Percentiles rank a stretch among this genome's conserved stretches.
Conservation (phyloP, 805 yeast genomes). For the Kodamaea hsintzibuensis region DNA sequence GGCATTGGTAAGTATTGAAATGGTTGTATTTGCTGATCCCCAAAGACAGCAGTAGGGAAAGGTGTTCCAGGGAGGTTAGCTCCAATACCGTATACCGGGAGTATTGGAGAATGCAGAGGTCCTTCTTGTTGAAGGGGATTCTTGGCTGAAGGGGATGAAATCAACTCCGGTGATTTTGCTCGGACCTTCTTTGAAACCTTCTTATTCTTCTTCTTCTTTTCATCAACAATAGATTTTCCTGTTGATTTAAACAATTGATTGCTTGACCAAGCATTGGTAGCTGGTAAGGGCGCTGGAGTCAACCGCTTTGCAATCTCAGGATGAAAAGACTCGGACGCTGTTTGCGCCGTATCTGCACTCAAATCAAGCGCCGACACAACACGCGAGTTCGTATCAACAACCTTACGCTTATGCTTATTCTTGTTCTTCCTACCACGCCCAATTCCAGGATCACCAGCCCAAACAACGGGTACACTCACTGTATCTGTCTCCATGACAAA, state of each 20-base stretch:
- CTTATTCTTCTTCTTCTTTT: not conserved
- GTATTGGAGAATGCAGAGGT: not conserved
- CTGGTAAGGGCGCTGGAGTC: constrained; percentile 13
- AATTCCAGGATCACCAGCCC: not conserved
- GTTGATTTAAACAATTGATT: not conserved
- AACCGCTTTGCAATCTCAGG: constrained; percentile 1
- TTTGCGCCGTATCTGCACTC: not conserved
- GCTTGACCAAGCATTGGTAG: constrained; percentile 11
- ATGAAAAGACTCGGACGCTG: not conserved
- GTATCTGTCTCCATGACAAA: not conserved
- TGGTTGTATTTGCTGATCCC: not conserved
- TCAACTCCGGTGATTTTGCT: not conserved
- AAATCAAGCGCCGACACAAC: not conserved
- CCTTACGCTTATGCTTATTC: not conserved
- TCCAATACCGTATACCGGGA: not conserved
- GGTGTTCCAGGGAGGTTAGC: constrained; percentile 1
- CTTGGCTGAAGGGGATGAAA: no score
- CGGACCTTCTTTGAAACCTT: not conserved
- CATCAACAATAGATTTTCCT: not conserved
- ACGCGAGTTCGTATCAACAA: not conserved
- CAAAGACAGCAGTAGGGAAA: not conserved
- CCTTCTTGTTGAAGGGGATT: not conserved
- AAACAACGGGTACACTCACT: not conserved
- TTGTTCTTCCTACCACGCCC: not conserved
- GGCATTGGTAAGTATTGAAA: constrained; percentile 4